Evolutionary conservation across 495 filamentous ascomycete genomes (phyloP).

Genomic region (Neurospora africana): DNA sequence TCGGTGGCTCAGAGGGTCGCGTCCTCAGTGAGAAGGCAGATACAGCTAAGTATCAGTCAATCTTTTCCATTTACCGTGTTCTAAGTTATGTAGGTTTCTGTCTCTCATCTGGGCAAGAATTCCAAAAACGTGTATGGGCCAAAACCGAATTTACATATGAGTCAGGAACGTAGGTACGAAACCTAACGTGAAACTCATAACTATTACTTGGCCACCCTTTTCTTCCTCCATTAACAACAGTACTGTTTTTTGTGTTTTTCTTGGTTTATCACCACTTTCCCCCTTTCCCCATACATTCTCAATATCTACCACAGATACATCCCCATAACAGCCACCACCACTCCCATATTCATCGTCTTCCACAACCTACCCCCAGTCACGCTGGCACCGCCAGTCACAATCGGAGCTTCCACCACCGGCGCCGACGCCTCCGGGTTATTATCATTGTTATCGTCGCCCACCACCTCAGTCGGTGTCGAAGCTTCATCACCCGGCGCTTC

Average conservation of each 20-base stretch:
- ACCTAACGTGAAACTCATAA: not conserved
- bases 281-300: not conserved
- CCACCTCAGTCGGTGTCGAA: no score
- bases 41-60: not conserved
- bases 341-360: not conserved
- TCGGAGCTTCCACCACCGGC: not conserved
- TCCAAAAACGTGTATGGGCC: not conserved
- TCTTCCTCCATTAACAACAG: not conserved
- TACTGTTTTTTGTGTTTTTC: not conserved
- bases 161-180: not conserved
- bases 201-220: not conserved
- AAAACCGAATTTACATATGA: not conserved
- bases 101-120: not conserved
- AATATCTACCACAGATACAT: not conserved
- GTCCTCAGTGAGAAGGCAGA: not conserved
- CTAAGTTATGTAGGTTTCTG: not conserved
- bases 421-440: no score
- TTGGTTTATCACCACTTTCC: not conserved
- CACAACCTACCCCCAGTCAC: not conserved
- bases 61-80: not conserved
- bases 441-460: no score
- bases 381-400: not conserved
- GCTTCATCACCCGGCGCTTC: no score
- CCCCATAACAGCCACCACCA: not conserved
- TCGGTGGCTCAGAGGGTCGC: not conserved